Evolutionary conservation across 805 yeast genomes (phyloP), one percentile per base, ranked within the genome.

Genomic region (Metschnikowia amazonensis): DNA sequence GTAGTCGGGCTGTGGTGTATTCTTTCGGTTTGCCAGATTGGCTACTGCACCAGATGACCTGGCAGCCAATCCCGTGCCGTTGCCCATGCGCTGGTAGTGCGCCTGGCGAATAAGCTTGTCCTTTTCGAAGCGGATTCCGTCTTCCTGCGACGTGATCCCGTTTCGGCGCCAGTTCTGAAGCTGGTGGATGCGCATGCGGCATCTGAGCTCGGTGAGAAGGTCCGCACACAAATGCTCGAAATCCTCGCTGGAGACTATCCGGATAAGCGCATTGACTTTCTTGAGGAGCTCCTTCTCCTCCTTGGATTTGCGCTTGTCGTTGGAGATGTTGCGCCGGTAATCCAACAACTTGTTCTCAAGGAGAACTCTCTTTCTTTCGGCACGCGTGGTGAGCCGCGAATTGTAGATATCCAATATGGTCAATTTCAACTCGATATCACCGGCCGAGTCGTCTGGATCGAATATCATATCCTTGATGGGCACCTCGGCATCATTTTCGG

Each of bases 401-500:
- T 89, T 89, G 65, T 94, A 94, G 35, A 94, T 90, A 51, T 89
- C 95, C 55, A 94, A 69, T 2, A 90, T 83, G 0, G 95, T 81
- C 50, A 94, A 73, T 64, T 94, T 94, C 60, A 94, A 76, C 60
- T 94, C 96, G 37, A 92, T 85, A 62, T 94, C 99, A 34, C 84
- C 82, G 18, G 84, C 81, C 44, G 82, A 81, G 59, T 94, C 99
- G 43, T 92, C 98, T 0, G 92, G 87, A 57, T 94, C 98, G 60
- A 95, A 94, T 1, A 84, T 78, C 95, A 94, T 88, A 62, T 94
- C 99, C 60, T 94, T 94, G 16, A 94, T 88, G 0, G 94, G 83
- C 45, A 84, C 75, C 65, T 94, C 99, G 0, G 99, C 98, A 45
- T 94, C 99, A 58, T 94, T 94, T 62, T 94, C 99, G 32, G 86